phyloP scores from a whole-genome alignment of 148 eudicot genomes.

The Limonium bicolor region DNA sequence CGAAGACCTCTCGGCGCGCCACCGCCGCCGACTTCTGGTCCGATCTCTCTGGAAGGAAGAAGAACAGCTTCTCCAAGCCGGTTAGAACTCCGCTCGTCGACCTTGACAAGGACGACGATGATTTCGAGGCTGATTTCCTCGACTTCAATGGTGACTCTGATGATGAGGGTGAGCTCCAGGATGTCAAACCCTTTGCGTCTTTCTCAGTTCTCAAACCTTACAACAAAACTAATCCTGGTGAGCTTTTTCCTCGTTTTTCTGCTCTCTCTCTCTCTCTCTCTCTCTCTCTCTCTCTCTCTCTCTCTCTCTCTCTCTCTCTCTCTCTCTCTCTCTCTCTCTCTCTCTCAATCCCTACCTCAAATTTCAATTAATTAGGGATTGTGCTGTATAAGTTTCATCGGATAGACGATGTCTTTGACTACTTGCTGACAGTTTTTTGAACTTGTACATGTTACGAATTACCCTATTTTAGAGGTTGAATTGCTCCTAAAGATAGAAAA shows the following conservation, averaged over 20 bases:
- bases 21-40: conserved; percentile 40
- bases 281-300: no score
- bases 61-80: conserved; percentile 3
- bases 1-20: conserved; percentile 8
- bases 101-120: background rate
- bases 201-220: conserved; percentile 13
- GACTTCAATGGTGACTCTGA: conserved; percentile 1
- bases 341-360: conserved; percentile 21
- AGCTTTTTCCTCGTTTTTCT: no score
- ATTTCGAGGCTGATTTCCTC: conserved; percentile 6
- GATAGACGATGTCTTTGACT: no score
- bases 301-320: no score
- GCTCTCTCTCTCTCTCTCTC: no score
- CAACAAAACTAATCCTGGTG: no score
- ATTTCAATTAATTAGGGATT: no score
- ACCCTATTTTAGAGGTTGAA: no score
- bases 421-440: no score
- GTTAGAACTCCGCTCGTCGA: conserved; percentile 1
- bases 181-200: conserved; percentile 11
- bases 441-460: no score
- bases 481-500: no score
- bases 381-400: no score
- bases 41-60: conserved; percentile 4
- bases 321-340: conserved; percentile 17
- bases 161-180: background rate